Evolutionary conservation across 2,329 filamentous ascomycete genomes (phyloP).

Genomic region (Alternaria postmessia): DNA sequence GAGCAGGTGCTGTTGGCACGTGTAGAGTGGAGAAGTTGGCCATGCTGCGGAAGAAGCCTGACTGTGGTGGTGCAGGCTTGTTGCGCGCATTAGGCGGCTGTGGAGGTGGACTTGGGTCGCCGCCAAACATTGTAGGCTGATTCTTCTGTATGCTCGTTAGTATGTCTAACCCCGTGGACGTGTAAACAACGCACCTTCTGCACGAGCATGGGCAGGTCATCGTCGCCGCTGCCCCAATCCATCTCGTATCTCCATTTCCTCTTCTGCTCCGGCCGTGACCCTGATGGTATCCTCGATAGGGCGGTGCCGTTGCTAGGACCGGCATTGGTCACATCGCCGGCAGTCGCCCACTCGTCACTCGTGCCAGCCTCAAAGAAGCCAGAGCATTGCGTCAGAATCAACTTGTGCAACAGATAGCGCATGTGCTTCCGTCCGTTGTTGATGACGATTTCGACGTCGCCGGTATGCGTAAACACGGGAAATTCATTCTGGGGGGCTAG

Average conservation of each 20-base stretch:
- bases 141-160: slow-evolving; percentile 32
- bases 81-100: slow-evolving; percentile 65
- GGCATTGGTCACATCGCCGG: slow-evolving; percentile 39
- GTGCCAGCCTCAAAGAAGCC: slow-evolving; percentile 92
- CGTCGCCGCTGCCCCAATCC: slow-evolving; percentile 72
- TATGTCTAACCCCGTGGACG: not conserved
- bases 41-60: slow-evolving; percentile 85
- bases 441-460: slow-evolving; percentile 90
- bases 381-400: slow-evolving; percentile 88
- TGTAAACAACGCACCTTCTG: slow-evolving; percentile 68
- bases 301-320: slow-evolving; percentile 40
- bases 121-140: slow-evolving; percentile 65
- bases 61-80: slow-evolving; percentile 69
- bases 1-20: slow-evolving; percentile 36
- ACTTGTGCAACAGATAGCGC: slow-evolving; percentile 83
- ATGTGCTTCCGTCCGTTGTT: slow-evolving; percentile 74
- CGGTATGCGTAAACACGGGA: slow-evolving; percentile 86
- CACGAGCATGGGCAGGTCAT: slow-evolving; percentile 86
- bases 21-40: slow-evolving; percentile 74
- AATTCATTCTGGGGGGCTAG: slow-evolving; percentile 87
- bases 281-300: slow-evolving; percentile 52
- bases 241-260: slow-evolving; percentile 87
- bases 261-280: slow-evolving; percentile 54
- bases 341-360: slow-evolving; percentile 76
- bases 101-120: slow-evolving; percentile 48